phyloP scores from a whole-genome alignment of 2,329 filamentous ascomycete species.

The Byssochlamys sp. region DNA sequence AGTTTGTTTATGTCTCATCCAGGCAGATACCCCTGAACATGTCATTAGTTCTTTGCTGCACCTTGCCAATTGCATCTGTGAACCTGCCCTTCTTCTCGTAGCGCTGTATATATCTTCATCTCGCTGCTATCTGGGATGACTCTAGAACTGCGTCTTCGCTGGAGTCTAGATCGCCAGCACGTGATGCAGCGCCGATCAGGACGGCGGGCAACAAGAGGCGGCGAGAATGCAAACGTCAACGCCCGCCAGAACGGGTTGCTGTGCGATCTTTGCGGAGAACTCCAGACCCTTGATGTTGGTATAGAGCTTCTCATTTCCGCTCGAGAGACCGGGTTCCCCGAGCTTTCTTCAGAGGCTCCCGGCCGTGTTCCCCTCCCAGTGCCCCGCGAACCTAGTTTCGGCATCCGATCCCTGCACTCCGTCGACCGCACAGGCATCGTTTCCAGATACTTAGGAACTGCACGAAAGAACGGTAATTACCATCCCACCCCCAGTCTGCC shows the following conservation, averaged over 20 bases:
- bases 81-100: background rate
- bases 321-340: background rate
- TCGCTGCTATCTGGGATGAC: background rate
- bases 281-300: background rate
- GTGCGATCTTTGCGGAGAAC: background rate
- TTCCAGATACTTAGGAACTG: background rate
- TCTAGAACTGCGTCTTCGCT: background rate
- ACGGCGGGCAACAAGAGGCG: background rate
- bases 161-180: background rate
- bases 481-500: background rate
- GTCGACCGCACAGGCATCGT: background rate
- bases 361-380: background rate
- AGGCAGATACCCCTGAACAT: background rate
- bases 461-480: background rate
- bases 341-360: background rate
- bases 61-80: background rate
- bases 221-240: background rate
- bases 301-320: background rate
- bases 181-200: background rate
- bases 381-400: background rate
- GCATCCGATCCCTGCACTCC: background rate
- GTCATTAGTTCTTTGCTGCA: background rate
- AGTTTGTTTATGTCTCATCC: background rate
- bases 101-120: background rate
- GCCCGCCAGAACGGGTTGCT: background rate